Percentiles rank a stretch among this genome's conserved stretches.
Conservation (phyloP, 495 filamentous ascomycete species). For the Astrocystis sublimbata region DNA sequence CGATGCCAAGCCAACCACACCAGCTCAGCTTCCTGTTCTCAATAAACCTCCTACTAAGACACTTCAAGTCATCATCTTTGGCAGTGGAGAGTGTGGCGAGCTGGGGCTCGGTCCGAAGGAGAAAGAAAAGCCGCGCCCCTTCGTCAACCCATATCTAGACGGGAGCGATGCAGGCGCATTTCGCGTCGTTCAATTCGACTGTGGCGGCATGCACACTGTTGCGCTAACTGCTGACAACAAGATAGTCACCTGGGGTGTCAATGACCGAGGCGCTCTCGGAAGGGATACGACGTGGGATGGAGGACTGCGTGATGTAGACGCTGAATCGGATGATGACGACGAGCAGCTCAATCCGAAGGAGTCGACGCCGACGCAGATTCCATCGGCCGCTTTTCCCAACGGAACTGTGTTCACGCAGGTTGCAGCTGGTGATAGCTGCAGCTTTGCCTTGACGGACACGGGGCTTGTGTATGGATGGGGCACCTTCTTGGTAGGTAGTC, state of each 20-base stretch:
- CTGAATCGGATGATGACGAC: conserved; percentile 49
- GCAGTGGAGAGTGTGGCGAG: conserved; percentile 17
- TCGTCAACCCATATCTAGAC: background rate
- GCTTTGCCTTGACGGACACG: conserved; percentile 66
- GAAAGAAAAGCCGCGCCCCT: conserved; percentile 9
- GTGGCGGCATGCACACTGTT: conserved; percentile 59
- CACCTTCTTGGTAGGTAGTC: conserved; percentile 63
- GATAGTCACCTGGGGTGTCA: conserved; percentile 63
- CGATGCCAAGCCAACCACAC: no score
- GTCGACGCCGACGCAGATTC: conserved; percentile 59
- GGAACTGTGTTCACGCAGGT: conserved; percentile 60
- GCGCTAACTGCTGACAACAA: conserved; percentile 57
- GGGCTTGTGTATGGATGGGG: conserved; percentile 72
- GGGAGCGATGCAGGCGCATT: background rate
- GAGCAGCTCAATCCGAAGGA: conserved; percentile 63
- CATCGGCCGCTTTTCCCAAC: conserved; percentile 49
- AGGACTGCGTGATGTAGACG: conserved; percentile 64
- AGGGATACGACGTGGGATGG: conserved; percentile 56
- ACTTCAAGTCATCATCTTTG: conserved; percentile 17
- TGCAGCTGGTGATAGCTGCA: conserved; percentile 63
- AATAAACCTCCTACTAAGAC: no score
- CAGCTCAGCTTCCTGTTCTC: no score
- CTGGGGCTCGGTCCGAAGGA: conserved; percentile 14
- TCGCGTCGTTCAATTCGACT: conserved; percentile 51
- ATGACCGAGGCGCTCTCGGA: conserved; percentile 58